These are phyloP conservation scores for Ogataea ramenticola DNA, from an alignment of 805 yeast genomes.

Conservation along the genomic window DNA sequence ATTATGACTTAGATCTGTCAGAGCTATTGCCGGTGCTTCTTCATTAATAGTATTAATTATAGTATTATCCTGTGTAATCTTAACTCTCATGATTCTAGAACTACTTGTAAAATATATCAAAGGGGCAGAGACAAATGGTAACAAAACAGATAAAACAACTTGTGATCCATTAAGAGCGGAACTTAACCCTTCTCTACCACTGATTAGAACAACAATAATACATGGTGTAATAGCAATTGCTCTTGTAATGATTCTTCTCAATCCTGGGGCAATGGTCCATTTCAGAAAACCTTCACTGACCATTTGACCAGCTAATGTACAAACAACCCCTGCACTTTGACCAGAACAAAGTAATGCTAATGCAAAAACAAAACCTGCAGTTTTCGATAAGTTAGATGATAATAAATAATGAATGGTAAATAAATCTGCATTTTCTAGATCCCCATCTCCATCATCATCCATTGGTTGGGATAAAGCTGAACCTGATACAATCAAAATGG, in stretches of 20 bases:
- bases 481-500: conserved; percentile 87
- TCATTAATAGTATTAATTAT: conserved; percentile 4
- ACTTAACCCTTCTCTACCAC: conserved; percentile 80
- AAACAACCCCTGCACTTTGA: conserved; percentile 92
- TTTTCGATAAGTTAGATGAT: conserved; percentile 61
- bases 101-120: conserved; percentile 73
- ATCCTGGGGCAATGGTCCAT: conserved; percentile 78
- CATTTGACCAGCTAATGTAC: conserved; percentile 91
- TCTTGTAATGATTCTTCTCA: conserved; percentile 72
- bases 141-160: conserved; percentile 70
- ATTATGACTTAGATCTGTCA: conserved; percentile 18
- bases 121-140: conserved; percentile 88
- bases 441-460: conserved; percentile 42
- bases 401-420: conserved; percentile 73
- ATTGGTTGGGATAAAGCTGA: conserved; percentile 53
- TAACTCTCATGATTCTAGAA: conserved; percentile 31
- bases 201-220: conserved; percentile 56
- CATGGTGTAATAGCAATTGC: conserved; percentile 84
- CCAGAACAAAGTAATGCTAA: conserved; percentile 84
- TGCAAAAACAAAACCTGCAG: conserved; percentile 87
- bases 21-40: conserved; percentile 9
- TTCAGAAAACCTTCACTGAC: conserved; percentile 83
- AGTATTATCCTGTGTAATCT: neutral
- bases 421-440: conserved; percentile 72
- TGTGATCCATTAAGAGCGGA: conserved; percentile 73